These are phyloP conservation scores for Penicillium paxilli DNA, from an alignment of 495 filamentous ascomycete genomes.

Conservation along the genomic window DNA sequence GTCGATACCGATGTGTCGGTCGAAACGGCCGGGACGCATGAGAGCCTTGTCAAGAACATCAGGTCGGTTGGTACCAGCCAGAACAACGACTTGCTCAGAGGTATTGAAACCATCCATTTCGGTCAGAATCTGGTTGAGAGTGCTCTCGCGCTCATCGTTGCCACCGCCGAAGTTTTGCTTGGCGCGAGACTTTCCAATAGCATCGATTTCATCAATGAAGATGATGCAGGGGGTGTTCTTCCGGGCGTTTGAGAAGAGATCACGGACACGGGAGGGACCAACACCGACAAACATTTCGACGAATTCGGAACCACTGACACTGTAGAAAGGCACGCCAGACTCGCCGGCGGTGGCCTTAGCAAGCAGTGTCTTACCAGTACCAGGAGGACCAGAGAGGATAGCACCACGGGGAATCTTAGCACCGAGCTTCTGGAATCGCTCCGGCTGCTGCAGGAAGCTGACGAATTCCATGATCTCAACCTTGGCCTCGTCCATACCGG, in stretches of 20 bases:
- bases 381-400: slow-evolving; percentile 92
- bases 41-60: slow-evolving; percentile 94
- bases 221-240: slow-evolving; percentile 98
- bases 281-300: slow-evolving; percentile 99
- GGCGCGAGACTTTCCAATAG: slow-evolving; percentile 86
- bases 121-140: slow-evolving; percentile 95
- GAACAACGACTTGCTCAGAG: slow-evolving; percentile 93
- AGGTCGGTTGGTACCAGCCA: slow-evolving; percentile 93
- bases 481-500: slow-evolving; percentile 98
- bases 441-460: slow-evolving; percentile 88
- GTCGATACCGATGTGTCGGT: slow-evolving; percentile 93
- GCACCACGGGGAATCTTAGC: slow-evolving; percentile 97
- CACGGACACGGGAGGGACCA: slow-evolving; percentile 89
- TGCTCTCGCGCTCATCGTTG: slow-evolving; percentile 95
- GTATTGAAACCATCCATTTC: slow-evolving; percentile 99
- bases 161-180: slow-evolving; percentile 79
- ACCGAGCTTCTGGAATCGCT: slow-evolving; percentile 86
- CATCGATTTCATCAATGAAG: slow-evolving; percentile 99
- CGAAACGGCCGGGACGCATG: slow-evolving; percentile 95
- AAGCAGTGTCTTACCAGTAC: slow-evolving; percentile 96
- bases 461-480: slow-evolving; percentile 99
- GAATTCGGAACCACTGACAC: slow-evolving; percentile 96
- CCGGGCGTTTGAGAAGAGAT: slow-evolving; percentile 90
- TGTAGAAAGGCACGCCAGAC: slow-evolving; percentile 97
- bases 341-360: slow-evolving; percentile 98